Evolutionary conservation across 352 stramenopile species (phyloP), one percentile per base, ranked within the genome.

Genomic region (Phytopythium vexans): DNA sequence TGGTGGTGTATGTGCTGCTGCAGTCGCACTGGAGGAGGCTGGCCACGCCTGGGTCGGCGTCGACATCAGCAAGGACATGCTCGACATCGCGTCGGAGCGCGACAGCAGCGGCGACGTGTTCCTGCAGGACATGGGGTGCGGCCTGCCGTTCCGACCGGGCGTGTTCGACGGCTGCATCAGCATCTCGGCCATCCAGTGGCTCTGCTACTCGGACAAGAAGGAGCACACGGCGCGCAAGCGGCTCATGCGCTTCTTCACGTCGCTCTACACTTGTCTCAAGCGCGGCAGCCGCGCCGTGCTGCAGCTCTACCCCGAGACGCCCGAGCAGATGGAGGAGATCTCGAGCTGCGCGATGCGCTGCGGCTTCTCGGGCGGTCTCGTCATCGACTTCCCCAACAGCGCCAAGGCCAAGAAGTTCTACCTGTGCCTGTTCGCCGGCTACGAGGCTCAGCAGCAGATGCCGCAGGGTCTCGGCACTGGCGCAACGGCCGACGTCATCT

Each of bases 381-480:
- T 99, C 7, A 96, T 99, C 14, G 97, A 99, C 70, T 99, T 98
- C 72, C 97, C 97, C 7, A 99, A 99, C 73, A 98, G 77, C 70
- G 84, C 97, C 37, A 99, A 99, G 65, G 97, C 97, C 35, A 99
- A 99, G 81, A 99, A 99, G 69, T 98, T 99, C 75, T 99, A 99
- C 68, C 67, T 99, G 14, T 95, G 98, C 49, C 88, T 97, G 34
- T 99, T 99, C 67, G 96, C 98, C 48, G 89, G 96, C 49, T 89
- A 88, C 41, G 97, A 92, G 41, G 74, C 62, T 6, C 60, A 74
- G 21, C 78, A 85, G 58, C 82, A 86, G 43, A 69, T 97, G 31
- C 95, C 91, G 3, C 77, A 89, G 64, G 91, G 74, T 16, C 74
- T 98, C 40, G 88, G 73, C 7, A 80, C 77, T 9, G 74, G 71